Evolutionary conservation across 306 rosid genomes (phyloP).

Genomic region (Lupinus albus): DNA sequence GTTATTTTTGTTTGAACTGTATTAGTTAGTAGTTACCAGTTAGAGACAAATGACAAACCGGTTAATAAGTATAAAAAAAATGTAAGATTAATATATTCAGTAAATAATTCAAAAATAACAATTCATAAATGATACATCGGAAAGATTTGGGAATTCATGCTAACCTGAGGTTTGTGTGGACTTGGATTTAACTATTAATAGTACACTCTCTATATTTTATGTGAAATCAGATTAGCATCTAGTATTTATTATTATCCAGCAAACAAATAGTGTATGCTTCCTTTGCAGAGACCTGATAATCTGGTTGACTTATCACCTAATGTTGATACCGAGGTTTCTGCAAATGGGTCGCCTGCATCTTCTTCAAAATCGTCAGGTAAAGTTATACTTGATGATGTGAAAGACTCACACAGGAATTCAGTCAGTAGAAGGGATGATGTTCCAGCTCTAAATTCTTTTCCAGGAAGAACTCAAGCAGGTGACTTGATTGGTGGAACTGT

Average conservation of each 20-base stretch:
- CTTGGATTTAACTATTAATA: neutral
- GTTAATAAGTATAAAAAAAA: neutral
- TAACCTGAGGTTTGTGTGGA: slow-evolving; percentile 23
- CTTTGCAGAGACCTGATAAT: slow-evolving; percentile 71
- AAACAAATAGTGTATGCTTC: slow-evolving; percentile 31
- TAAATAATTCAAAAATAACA: neutral
- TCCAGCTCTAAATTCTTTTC: slow-evolving; percentile 59
- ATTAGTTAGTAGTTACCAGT: slow-evolving; percentile 20
- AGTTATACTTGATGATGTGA: slow-evolving; percentile 54
- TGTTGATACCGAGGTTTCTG: slow-evolving; percentile 61
- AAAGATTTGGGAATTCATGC: slow-evolving; percentile 12
- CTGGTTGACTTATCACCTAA: slow-evolving; percentile 54
- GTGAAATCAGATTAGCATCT: slow-evolving; percentile 30
- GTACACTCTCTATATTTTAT: slow-evolving; percentile 7
- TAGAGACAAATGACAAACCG: slow-evolving; percentile 2
- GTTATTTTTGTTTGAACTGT: slow-evolving; percentile 40
- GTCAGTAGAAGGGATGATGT: slow-evolving; percentile 62
- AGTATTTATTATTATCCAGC: slow-evolving; percentile 14
- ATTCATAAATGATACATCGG: slow-evolving; percentile 12
- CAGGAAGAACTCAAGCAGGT: slow-evolving; percentile 80
- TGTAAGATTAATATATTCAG: neutral
- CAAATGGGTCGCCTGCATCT: slow-evolving; percentile 70
- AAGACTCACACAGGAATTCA: slow-evolving; percentile 69
- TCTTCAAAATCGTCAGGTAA: slow-evolving; percentile 54
- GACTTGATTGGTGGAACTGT: slow-evolving; percentile 68